These are phyloP conservation scores for Trypanosoma mega DNA, from an alignment of 208 protist species.

Conservation along the genomic window DNA sequence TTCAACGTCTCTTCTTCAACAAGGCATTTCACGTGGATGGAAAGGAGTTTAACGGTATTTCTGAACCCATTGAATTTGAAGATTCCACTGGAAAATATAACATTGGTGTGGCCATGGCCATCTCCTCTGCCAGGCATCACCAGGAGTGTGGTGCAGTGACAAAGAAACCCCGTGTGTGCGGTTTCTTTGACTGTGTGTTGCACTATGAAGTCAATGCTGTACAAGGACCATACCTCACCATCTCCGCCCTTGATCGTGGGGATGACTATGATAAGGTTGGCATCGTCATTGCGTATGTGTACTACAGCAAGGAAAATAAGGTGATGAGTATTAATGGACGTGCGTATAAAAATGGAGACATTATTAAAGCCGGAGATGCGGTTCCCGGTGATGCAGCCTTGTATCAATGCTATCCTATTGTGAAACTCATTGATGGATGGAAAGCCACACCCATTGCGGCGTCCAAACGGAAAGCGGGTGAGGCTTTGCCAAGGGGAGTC, in stretches of 20 bases:
- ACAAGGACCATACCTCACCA: slow-evolving; percentile 91
- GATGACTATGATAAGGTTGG: slow-evolving; percentile 91
- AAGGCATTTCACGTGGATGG: slow-evolving; percentile 51
- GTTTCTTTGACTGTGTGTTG: slow-evolving; percentile 92
- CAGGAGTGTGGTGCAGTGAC: slow-evolving; percentile 89
- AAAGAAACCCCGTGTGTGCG: slow-evolving; percentile 87
- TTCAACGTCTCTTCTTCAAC: slow-evolving; percentile 67
- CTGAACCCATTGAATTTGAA: slow-evolving; percentile 71
- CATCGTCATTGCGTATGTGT: slow-evolving; percentile 89
- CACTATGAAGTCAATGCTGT: slow-evolving; percentile 88
- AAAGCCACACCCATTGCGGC: slow-evolving; percentile 70
- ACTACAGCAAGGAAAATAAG: slow-evolving; percentile 58
- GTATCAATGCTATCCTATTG: slow-evolving; percentile 85
- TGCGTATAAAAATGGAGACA: slow-evolving; percentile 80
- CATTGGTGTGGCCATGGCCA: slow-evolving; percentile 89
- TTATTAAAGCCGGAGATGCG: slow-evolving; percentile 87
- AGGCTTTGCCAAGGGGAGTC: slow-evolving; percentile 71
- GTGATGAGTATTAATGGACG: slow-evolving; percentile 68
- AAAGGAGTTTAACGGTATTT: slow-evolving; percentile 71
- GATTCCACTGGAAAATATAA: slow-evolving; percentile 82
- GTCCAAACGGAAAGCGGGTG: slow-evolving; percentile 43
- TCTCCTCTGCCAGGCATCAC: slow-evolving; percentile 76
- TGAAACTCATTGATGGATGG: slow-evolving; percentile 87
- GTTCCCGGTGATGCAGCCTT: slow-evolving; percentile 80
- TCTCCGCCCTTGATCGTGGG: slow-evolving; percentile 89